Evolutionary conservation across 2,329 filamentous ascomycete species (phyloP).

Genomic region (Aspergillus fijiensis): DNA sequence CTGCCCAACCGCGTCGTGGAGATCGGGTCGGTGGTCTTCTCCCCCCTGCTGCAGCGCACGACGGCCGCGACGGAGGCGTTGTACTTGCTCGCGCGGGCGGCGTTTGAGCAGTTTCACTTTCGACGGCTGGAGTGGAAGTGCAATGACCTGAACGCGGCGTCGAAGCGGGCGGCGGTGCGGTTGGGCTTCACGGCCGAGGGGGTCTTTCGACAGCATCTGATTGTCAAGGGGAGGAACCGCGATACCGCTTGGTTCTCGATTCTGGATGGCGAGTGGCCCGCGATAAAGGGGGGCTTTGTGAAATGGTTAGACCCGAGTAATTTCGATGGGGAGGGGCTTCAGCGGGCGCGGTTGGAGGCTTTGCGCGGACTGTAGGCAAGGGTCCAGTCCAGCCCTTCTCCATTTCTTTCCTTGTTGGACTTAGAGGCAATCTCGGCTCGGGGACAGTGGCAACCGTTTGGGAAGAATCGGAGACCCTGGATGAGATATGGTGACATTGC

Average conservation of each 20-base stretch:
- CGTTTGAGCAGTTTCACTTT: conserved; percentile 56
- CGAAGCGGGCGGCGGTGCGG: conserved; percentile 55
- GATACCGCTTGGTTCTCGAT: conserved; percentile 64
- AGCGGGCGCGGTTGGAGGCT: too few relatives aligned
- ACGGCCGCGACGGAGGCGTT: conserved; percentile 58
- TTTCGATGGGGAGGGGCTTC: conserved; percentile 53
- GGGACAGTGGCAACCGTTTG: too few relatives aligned
- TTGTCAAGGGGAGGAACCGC: conserved; percentile 56
- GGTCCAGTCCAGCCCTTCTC: too few relatives aligned
- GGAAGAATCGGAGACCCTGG: too few relatives aligned
- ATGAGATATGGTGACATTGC: too few relatives aligned
- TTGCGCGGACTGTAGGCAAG: too few relatives aligned
- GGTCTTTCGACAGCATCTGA: conserved; percentile 61
- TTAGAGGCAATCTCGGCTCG: too few relatives aligned
- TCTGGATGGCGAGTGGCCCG: conserved; percentile 62
- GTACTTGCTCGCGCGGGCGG: conserved; percentile 56
- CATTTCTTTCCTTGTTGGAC: too few relatives aligned
- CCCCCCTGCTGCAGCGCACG: conserved; percentile 53
- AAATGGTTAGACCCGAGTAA: conserved; percentile 57
- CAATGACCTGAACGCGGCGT: conserved; percentile 56
- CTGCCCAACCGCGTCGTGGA: conserved; percentile 54
- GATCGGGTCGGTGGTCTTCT: conserved; percentile 58
- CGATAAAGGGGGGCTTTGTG: conserved; percentile 52
- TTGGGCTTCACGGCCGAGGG: conserved; percentile 63
- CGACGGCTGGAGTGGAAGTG: conserved; percentile 65